Evolutionary conservation across 768 basidiomycete species (phyloP), one percentile per base, ranked within the genome.

Genomic region (Suillus subaureus): DNA sequence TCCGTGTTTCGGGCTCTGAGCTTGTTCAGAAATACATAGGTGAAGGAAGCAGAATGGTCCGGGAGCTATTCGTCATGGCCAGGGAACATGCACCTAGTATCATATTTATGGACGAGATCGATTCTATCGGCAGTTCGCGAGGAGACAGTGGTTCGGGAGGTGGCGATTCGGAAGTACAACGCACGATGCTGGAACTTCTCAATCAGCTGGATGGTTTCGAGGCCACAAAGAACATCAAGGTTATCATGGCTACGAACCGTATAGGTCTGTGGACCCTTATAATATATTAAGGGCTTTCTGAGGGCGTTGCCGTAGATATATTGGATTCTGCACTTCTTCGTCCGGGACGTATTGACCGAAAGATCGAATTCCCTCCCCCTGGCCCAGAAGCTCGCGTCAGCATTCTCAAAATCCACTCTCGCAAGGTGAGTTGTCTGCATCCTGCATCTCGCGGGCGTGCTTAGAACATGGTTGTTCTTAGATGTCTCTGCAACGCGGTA

Each of bases 21-120:
- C 79, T 99, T 52, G 96, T 98, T 67, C 96, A 98, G 80, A 98
- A 97, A 83, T 99, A 98, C 73, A 97, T 98, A 70, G 97, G 97
- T 56, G 97, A 98, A 81, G 96, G 96, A 26, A 92, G 90, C 68
- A 82, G 96, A 66, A 98, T 97, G 96, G 96, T 98, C 43, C 87
- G 97, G 61, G 97, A 98, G 80, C 79, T 99, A 65, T 99, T 99
- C 83, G 95, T 97, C 66, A 98, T 97, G 97, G 97, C 97, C 3
- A 80, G 96, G 67, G 97, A 98, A 76, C 95, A 97, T 73, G 97
- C 97, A 40, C 97, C 97, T 42, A 93, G 92, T 77, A 97, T 99
- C 80, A 97, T 99, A 75, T 98, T 99, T 83, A 97, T 99, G 96
- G 97, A 98, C 76, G 97, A 98, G 80, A 98, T 99, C 69, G 97